Evolutionary conservation across 2,329 filamentous ascomycete species (phyloP).

Genomic region (Aureobasidium sp.): DNA sequence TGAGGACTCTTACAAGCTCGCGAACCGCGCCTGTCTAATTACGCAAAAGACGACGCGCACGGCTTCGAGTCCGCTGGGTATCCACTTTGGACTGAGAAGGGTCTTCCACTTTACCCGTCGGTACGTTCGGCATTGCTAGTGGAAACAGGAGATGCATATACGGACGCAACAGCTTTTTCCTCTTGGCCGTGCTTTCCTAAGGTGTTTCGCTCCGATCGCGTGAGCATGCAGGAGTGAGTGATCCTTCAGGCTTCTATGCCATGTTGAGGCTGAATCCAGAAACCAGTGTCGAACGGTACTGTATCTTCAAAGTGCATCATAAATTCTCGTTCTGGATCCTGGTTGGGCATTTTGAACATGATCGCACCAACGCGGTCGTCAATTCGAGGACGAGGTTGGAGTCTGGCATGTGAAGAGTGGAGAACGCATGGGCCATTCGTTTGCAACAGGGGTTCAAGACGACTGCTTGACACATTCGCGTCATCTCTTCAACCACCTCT

Average conservation of each 20-base stretch:
- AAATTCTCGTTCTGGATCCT: neutral
- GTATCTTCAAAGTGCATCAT: neutral
- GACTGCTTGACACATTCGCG: neutral
- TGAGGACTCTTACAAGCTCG: neutral
- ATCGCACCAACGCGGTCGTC: neutral
- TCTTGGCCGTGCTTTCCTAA: neutral
- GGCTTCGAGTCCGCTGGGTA: no score
- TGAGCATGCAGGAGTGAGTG: neutral
- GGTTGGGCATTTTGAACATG: neutral
- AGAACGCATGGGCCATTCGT: neutral
- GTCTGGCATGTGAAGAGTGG: neutral
- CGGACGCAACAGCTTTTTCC: neutral
- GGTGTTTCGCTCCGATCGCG: neutral
- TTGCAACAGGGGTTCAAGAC: neutral
- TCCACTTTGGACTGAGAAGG: no score
- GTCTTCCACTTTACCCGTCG: neutral
- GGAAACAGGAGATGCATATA: constrained; percentile 1
- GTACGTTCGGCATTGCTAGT: neutral
- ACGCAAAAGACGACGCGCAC: neutral
- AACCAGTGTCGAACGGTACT: neutral
- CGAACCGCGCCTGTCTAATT: neutral
- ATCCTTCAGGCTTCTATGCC: neutral
- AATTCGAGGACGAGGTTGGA: neutral
- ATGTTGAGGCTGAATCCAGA: neutral
- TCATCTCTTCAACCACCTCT: neutral